Base-by-base conservation (phyloP, 2,329 filamentous ascomycete species). In the Verticillium nonalfalfae region DNA sequence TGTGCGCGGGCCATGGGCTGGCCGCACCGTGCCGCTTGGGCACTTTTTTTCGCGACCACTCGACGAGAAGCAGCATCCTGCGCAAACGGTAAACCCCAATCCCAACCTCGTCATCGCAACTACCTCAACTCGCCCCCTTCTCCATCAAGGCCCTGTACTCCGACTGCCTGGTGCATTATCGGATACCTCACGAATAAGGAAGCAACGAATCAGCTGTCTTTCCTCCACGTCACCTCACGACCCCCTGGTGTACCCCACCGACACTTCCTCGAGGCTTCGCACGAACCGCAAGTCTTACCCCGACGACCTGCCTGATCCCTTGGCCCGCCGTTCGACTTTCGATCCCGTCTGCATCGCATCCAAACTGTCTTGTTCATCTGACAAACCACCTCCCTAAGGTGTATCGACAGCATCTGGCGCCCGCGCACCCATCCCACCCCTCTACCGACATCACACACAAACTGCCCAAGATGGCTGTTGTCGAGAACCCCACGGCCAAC, bases 161-260 rank as follows among this genome's bases (percentile, higher is more conserved):
- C 63, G 60, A 68, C 68, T 77, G 74, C 75, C 75, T 75, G 75
- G 75, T 65, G 75, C 75, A 76, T 74, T 72, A 69, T 73, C 68
- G 65, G 60, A 61, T 59, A 57, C 50, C 54, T 54, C 64, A 61
- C 54, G 58, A 57, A 62, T 59, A 55, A 21, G 59, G 62, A 67
- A 71, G 66, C 68, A 70, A 70, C 61, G 67, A 69, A 65, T 70
- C 65, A 63, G 70, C 62, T 65, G 67, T 66, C 59, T 63, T 64
- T 66, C 65, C 61, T 64, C 63, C 61, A 60, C 62, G 65, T 63
- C 61, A 64, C 67, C 58, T 36, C 18, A 50, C 45, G 21, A 38
- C 39, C 38, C 14, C 59, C 36, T 45, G 26, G 59, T 52, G 65
- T 57, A 52, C 57, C 61, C 64, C 39, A 62, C 59, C 63, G 56